Base-by-base conservation (phyloP, 169 alveolate species). In the Babesia ovis region DNA sequence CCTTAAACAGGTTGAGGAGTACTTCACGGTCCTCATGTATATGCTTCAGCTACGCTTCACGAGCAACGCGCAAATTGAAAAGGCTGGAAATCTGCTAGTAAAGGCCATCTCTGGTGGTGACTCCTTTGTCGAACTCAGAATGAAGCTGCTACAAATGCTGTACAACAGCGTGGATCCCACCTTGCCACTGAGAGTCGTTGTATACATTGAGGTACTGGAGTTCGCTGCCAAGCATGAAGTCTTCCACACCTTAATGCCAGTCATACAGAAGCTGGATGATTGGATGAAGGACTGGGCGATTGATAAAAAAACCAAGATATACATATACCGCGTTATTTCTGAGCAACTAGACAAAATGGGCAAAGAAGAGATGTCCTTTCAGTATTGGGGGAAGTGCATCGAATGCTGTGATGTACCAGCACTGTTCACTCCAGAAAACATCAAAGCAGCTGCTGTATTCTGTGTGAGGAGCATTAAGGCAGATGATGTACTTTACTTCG, bases 211-310 rank as follows among this genome's bases (percentile, higher is more conserved):
- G n/a, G 68, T 86, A 27, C 64, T 86, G 48, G 88, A 86, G 71
- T 86, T 81, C 62, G 86, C 90, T n/a, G 56, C 92, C n/a, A 85
- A 76, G 45, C 73, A 80, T 51, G 82, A 77, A 45, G 46, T 80
- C 14, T 86, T 86, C 75, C 87, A 77, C 69, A 69, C 77, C 31
- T 69, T 86, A 18, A 34, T 86, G 1, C 87, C 84, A 31, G 69
- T 71, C 14, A 83, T 86, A 0, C 71, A 77, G 68, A 48, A 77
- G 81, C 73, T 86, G 29, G 89, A 86, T 32, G 84, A 86, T 4
- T 86, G 92, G 92, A 86, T 86, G 71, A 77, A 73, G 29, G 90
- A 80, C 25, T 80, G 89, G 90, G 77, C 62, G 32, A 45, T 86
- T 31, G 85, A 79, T 59, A 56, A 76, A 4, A 58, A 73, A 35